Percentiles rank a stretch among this genome's conserved stretches.
These are phyloP conservation scores for Trametes meyenii DNA, from an alignment of 768 basidiomycete species.

Conservation along the genomic window DNA sequence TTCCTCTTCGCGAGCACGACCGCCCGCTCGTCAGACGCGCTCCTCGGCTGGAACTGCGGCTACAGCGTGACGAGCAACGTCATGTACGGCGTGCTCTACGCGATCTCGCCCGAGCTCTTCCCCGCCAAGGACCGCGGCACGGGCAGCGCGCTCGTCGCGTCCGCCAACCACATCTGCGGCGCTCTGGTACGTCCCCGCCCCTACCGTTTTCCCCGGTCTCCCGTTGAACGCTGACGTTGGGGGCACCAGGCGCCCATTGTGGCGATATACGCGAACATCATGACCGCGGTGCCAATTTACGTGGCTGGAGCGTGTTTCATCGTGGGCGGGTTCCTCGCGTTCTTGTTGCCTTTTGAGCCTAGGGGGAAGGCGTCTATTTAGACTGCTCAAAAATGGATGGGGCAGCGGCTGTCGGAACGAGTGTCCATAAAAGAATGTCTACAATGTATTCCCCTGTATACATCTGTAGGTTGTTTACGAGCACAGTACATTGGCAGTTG, in stretches of 20 bases:
- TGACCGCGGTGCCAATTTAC: conserved; percentile 56
- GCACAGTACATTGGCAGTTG: neutral
- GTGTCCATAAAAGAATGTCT: no score
- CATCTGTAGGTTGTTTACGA: neutral
- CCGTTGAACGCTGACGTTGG: neutral
- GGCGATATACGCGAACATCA: conserved; percentile 50
- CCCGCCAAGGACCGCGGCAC: conserved; percentile 58
- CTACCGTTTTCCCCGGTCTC: no score
- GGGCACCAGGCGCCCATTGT: conserved; percentile 51
- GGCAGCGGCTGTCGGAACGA: no score
- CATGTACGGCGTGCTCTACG: conserved; percentile 53
- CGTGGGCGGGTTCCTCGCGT: conserved; percentile 47
- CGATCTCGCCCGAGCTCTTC: conserved; percentile 52
- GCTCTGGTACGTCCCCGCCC: conserved; percentile 56
- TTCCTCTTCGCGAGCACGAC: conserved; percentile 63
- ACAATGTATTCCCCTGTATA: no score
- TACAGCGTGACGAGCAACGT: conserved; percentile 60
- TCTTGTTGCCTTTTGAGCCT: conserved; percentile 59
- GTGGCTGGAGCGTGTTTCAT: conserved; percentile 57
- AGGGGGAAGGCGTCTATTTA: conserved; percentile 48
- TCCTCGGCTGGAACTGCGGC: conserved; percentile 62
- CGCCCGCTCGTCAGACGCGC: conserved; percentile 50
- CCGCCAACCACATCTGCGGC: conserved; percentile 59
- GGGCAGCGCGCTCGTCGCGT: conserved; percentile 55
- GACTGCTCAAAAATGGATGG: no score